These are phyloP conservation scores for Spencermartinsiella ligniputridi DNA, from an alignment of 1,139 yeast genomes.

Conservation along the genomic window DNA sequence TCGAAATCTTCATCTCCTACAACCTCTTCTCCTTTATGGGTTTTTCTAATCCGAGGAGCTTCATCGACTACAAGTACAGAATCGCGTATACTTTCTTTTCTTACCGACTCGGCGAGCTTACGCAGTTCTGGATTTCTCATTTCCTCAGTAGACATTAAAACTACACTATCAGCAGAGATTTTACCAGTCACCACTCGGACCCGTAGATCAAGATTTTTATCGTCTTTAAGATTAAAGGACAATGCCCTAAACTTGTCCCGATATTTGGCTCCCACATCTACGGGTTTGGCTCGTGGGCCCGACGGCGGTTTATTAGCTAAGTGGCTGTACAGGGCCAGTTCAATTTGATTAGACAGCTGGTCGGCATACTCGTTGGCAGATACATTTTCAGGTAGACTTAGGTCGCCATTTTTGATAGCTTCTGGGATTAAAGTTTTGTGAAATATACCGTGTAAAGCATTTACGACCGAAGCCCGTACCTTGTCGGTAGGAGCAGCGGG, in stretches of 20 bases:
- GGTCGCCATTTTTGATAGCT: constrained; percentile 31
- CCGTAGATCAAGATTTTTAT: constrained; percentile 46
- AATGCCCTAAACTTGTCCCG: constrained; percentile 52
- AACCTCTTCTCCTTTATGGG: constrained; percentile 87
- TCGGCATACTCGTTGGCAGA: constrained; percentile 39
- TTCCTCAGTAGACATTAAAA: constrained; percentile 57
- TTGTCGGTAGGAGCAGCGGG: constrained; percentile 25
- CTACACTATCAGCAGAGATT: constrained; percentile 48
- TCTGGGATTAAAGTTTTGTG: constrained; percentile 42
- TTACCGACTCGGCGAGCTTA: constrained; percentile 65
- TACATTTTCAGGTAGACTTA: constrained; percentile 35
- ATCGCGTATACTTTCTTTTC: constrained; percentile 60
- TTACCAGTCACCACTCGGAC: constrained; percentile 44
- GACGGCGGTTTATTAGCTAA: constrained; percentile 29
- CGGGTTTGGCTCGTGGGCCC: constrained; percentile 14
- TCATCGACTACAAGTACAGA: constrained; percentile 54
- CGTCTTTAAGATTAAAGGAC: constrained; percentile 50
- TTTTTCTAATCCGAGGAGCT: constrained; percentile 62
- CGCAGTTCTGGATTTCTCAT: constrained; percentile 69
- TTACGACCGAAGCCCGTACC: constrained; percentile 41
- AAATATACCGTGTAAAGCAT: constrained; percentile 37
- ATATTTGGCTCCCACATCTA: constrained; percentile 42
- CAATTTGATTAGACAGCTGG: constrained; percentile 39
- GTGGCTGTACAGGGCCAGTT: constrained; percentile 37
- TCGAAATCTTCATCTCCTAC: constrained; percentile 46